Conservation (phyloP, 2,329 filamentous ascomycete species). For the Cercospora janseana region DNA sequence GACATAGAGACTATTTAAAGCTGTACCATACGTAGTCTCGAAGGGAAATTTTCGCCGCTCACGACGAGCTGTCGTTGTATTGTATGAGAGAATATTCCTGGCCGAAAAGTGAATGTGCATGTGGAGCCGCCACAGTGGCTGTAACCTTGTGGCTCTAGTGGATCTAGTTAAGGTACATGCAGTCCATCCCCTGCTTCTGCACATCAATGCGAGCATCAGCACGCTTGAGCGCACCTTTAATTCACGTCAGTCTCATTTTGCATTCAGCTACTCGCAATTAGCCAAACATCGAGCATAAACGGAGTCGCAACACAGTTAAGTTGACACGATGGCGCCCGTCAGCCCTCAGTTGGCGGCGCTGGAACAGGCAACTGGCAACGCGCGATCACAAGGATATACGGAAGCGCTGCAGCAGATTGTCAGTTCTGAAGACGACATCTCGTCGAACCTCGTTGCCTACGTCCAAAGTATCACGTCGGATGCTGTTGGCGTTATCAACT, state of each 20-base stretch:
- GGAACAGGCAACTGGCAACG: conserved; percentile 15
- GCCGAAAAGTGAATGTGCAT: neutral
- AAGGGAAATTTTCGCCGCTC: neutral
- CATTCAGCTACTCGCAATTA: too few relatives aligned
- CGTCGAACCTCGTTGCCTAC: conserved; percentile 65
- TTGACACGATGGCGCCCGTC: conserved; percentile 8
- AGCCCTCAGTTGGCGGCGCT: conserved; percentile 17
- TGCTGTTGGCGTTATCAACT: conserved; percentile 71
- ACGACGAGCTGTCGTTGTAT: neutral
- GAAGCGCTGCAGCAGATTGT: conserved; percentile 58
- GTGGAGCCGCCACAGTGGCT: conserved; percentile 1
- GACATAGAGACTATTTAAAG: conserved; percentile 48
- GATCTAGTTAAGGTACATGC: too few relatives aligned
- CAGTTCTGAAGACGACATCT: conserved; percentile 47
- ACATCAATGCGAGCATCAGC: neutral
- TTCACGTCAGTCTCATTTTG: too few relatives aligned
- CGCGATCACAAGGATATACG: conserved; percentile 53
- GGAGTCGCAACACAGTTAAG: neutral
- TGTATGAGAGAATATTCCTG: too few relatives aligned
- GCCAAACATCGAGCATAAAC: neutral
- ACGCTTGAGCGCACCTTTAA: too few relatives aligned
- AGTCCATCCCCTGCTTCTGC: neutral
- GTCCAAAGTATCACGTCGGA: conserved; percentile 63
- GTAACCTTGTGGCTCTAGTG: neutral
- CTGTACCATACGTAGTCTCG: too few relatives aligned